Conservation (phyloP, 164 flowering plant species). For the Litsea cubeba region DNA sequence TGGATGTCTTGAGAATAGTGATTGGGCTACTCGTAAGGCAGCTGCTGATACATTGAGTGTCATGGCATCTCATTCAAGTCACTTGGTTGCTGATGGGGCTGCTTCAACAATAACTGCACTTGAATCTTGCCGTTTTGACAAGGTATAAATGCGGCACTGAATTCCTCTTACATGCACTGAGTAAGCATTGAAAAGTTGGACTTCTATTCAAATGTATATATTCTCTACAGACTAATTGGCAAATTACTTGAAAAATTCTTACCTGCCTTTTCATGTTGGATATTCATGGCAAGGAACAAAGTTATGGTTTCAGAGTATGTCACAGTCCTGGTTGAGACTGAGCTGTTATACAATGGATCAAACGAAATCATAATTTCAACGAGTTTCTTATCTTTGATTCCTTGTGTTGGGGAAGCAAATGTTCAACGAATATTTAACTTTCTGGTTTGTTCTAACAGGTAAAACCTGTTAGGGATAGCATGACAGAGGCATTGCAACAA, state of each 20-base stretch:
- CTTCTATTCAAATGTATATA: neutral
- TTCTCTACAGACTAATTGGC: neutral
- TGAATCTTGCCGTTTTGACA: constrained; percentile 93
- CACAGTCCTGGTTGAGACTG: neutral
- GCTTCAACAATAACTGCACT: constrained; percentile 55
- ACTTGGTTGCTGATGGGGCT: constrained; percentile 51
- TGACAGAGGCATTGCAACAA: constrained; percentile 74
- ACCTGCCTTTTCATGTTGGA: neutral
- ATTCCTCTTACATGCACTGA: neutral
- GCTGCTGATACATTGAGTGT: constrained; percentile 82
- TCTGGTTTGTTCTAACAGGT: constrained; percentile 35
- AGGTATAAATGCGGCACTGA: constrained; percentile 41
- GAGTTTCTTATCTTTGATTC: neutral
- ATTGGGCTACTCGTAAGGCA: constrained; percentile 96
- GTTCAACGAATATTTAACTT: neutral
- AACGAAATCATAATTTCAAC: neutral
- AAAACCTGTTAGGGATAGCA: constrained; percentile 93
- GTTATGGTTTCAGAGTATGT: neutral
- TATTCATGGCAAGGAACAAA: neutral
- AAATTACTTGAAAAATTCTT: neutral
- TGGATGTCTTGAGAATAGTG: constrained; percentile 73
- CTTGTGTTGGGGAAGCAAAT: neutral
- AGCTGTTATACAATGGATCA: neutral
- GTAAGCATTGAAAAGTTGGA: neutral
- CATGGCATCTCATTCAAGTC: constrained; percentile 65